A percentile compares a stretch with the other conserved stretches of the same genome.
phyloP scores from a whole-genome alignment of 2,329 filamentous ascomycete species.

The Pseudogymnoascus sp. region DNA sequence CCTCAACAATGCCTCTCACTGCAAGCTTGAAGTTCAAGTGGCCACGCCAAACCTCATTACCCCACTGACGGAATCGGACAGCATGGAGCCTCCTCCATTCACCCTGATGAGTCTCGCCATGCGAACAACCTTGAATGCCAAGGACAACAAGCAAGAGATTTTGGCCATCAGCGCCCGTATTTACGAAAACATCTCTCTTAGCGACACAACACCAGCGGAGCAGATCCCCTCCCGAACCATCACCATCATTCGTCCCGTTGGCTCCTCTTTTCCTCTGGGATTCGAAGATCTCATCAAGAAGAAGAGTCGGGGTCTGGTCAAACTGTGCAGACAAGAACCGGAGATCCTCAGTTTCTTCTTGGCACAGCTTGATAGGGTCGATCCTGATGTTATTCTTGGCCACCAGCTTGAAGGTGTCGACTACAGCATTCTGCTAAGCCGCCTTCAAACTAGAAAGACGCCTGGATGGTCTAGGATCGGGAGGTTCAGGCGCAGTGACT shows the following conservation, averaged over 20 bases:
- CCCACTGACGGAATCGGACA: constrained; percentile 67
- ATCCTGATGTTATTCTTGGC: constrained; percentile 89
- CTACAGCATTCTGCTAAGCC: constrained; percentile 80
- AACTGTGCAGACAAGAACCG: constrained; percentile 73
- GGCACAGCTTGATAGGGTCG: constrained; percentile 75
- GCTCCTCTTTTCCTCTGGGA: constrained; percentile 68
- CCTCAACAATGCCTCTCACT: constrained; percentile 90
- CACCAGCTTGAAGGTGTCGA: constrained; percentile 97
- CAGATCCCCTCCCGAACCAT: constrained; percentile 85
- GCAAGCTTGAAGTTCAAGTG: constrained; percentile 85
- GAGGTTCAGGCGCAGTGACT: constrained; percentile 70
- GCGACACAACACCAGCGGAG: constrained; percentile 80
- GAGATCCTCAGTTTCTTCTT: constrained; percentile 84
- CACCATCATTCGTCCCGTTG: constrained; percentile 78
- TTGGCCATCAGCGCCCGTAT: constrained; percentile 83
- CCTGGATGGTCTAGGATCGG: constrained; percentile 93
- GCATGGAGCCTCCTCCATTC: constrained; percentile 72
- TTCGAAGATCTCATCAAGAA: constrained; percentile 70
- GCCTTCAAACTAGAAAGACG: constrained; percentile 82
- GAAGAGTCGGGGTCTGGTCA: constrained; percentile 68
- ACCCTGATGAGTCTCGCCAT: constrained; percentile 94
- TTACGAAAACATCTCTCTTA: constrained; percentile 82
- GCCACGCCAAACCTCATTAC: constrained; percentile 69
- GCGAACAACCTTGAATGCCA: constrained; percentile 78
- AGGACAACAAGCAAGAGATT: constrained; percentile 95